Base-by-base conservation (phyloP, 352 stramenopile genomes). In the Hyaloperonospora arabidopsidis region DNA sequence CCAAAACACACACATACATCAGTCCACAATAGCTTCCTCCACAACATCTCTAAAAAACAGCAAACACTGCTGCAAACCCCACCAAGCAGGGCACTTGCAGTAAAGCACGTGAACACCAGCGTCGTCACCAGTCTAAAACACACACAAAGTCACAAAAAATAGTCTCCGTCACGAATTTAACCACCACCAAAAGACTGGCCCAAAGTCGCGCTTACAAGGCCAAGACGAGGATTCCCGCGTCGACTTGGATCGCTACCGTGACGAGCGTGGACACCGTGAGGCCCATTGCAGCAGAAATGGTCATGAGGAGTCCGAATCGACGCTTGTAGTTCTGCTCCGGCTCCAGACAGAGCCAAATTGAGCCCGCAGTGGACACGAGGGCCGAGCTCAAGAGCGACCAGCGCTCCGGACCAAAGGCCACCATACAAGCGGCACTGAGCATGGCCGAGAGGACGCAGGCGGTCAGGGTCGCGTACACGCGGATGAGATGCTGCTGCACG, bases 91-190 rank as follows among this genome's bases (percentile, higher is more conserved):
- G 87, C 87, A 28, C 76, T 85, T 54, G 65, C 80, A 21, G 82
- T 79, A 62, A 96, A 96, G 78, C 79, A 91, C 47, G 84, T 49
- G 58, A 96, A 96, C 50, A 95, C 72, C 32, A 80, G 73, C 45
- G 73, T 81, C 25, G 87, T 95, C 61, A 84, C 65, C 39, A 93
- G 39, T 28, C 75, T 85, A 19, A 17, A 36, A 32, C 25, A 32
- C 4, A 4, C 25, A 32, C 25, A 32, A 10, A 32, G 4, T 10
- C 19, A 29, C 21, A 45, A 4, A 54, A 40, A 25, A 41, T 18
- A 32, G 35, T n/a, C 53, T 14, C 14, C 41, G 12, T 35, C 40
- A 18, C 7, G 25, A 32, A 8, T 32, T 32, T 32, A 32, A 32
- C 25, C 25, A 32, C 4, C 25, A 8, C 25, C 8, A 32, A 4